A percentile compares a stretch with the other conserved stretches of the same genome.
Evolutionary conservation across 768 basidiomycete genomes (phyloP).

Genomic region (Lentinula guzmanii): DNA sequence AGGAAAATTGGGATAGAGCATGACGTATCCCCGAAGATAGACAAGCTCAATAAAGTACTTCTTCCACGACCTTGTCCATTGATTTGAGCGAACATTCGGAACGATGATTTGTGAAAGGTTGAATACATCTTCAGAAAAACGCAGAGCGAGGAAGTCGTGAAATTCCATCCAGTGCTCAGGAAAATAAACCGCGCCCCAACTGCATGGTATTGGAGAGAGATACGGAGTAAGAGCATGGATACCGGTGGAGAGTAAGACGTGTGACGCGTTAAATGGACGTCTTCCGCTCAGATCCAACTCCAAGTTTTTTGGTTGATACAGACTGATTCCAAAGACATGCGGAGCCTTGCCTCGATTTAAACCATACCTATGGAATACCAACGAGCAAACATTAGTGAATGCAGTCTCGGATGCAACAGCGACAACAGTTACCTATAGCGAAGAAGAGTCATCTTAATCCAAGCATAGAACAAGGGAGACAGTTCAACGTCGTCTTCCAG

Average conservation of each 20-base stretch:
- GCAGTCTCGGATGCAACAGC: not conserved
- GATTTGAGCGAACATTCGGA: slow-evolving; percentile 72
- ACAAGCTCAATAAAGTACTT: slow-evolving; percentile 84
- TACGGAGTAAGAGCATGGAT: slow-evolving; percentile 56
- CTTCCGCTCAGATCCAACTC: slow-evolving; percentile 69
- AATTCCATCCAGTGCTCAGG: slow-evolving; percentile 87
- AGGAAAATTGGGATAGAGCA: slow-evolving; percentile 85
- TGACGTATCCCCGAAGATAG: slow-evolving; percentile 75
- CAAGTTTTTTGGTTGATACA: slow-evolving; percentile 82
- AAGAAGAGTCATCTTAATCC: slow-evolving; percentile 76
- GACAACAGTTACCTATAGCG: slow-evolving; percentile 52
- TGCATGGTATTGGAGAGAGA: slow-evolving; percentile 83
- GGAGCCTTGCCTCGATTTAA: slow-evolving; percentile 28
- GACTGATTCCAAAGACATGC: slow-evolving; percentile 70
- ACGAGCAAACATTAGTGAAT: not conserved
- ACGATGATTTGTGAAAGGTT: slow-evolving; percentile 45
- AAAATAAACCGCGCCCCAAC: slow-evolving; percentile 91
- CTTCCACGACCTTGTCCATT: slow-evolving; percentile 83
- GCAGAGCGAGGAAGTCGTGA: slow-evolving; percentile 66
- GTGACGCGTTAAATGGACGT: slow-evolving; percentile 58
- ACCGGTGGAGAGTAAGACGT: slow-evolving; percentile 41
- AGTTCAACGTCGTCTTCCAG: slow-evolving; percentile 87
- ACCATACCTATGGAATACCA: slow-evolving; percentile 48
- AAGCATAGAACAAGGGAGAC: slow-evolving; percentile 80
- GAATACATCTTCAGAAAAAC: slow-evolving; percentile 46